Evolutionary conservation across 768 basidiomycete species (phyloP).

Genomic region (Dentipellis fragilis): DNA sequence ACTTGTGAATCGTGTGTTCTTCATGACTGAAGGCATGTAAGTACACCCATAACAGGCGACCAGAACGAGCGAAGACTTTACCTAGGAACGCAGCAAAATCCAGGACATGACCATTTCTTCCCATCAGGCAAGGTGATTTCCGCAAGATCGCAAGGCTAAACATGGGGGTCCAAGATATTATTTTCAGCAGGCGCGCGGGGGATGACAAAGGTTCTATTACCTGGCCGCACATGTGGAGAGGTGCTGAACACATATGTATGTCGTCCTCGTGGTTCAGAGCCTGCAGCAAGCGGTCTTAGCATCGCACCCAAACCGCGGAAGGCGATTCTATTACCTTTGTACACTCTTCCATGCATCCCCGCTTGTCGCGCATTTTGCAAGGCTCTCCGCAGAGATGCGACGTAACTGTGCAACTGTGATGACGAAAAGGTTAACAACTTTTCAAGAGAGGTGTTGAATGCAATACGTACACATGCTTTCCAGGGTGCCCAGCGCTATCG

Average conservation of each 20-base stretch:
- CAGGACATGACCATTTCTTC: slow-evolving; percentile 6
- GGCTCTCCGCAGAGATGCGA: slow-evolving; percentile 43
- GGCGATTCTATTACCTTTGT: slow-evolving; percentile 30
- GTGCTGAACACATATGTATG: slow-evolving; percentile 44
- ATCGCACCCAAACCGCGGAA: not conserved
- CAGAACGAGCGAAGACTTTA: not conserved
- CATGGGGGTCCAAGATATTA: not conserved
- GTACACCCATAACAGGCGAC: not conserved
- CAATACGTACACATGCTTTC: slow-evolving; percentile 39
- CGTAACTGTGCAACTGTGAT: slow-evolving; percentile 37
- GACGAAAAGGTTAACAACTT: not conserved
- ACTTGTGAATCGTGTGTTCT: slow-evolving; percentile 36
- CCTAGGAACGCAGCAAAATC: slow-evolving; percentile 5
- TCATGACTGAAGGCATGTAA: slow-evolving; percentile 25
- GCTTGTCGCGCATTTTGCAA: slow-evolving; percentile 35
- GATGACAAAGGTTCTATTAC: slow-evolving; percentile 19
- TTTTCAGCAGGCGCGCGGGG: not conserved
- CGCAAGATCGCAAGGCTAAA: slow-evolving; percentile 10
- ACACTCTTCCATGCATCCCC: slow-evolving; percentile 44
- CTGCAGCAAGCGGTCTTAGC: slow-evolving; percentile 19
- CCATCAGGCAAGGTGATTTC: slow-evolving; percentile 1
- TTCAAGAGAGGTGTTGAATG: not conserved
- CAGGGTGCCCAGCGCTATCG: slow-evolving; percentile 47
- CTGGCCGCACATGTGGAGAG: slow-evolving; percentile 45
- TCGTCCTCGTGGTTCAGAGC: slow-evolving; percentile 35